phyloP scores from a whole-genome alignment of 192 early-diverging fungal genomes.

The Coemansia pectinata region DNA sequence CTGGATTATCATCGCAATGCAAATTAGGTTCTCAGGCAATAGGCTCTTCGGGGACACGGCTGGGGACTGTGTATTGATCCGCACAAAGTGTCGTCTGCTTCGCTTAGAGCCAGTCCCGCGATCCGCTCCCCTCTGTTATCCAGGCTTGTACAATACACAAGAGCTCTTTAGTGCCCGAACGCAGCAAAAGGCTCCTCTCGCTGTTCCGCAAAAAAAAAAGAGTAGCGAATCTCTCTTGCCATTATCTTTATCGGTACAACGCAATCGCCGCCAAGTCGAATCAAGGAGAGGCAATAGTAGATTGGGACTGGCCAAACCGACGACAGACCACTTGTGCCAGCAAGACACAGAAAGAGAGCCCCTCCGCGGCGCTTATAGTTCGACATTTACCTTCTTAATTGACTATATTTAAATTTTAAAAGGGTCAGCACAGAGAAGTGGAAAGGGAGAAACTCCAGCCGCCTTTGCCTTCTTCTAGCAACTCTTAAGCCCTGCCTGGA shows the following conservation, averaged over 20 bases:
- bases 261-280: not conserved
- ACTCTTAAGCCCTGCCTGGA: constrained; percentile 16
- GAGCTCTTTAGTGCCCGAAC: not conserved
- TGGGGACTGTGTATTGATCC: not conserved
- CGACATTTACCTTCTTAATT: constrained; percentile 51
- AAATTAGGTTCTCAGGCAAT: not conserved
- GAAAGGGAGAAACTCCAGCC: constrained; percentile 37
- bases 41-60: not conserved
- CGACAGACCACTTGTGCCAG: not conserved
- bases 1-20: not conserved
- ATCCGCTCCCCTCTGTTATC: not conserved
- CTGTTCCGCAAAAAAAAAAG: not conserved
- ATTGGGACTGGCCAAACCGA: not conserved
- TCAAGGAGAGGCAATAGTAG: not conserved
- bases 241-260: not conserved
- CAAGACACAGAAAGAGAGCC: not conserved
- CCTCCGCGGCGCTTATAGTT: not conserved
- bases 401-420: constrained; percentile 30
- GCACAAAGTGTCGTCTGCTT: not conserved
- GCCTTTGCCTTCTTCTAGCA: not conserved
- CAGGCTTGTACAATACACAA: not conserved
- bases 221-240: not conserved
- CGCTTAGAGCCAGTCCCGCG: not conserved
- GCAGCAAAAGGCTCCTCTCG: not conserved
- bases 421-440: constrained; percentile 49